Percentiles rank a stretch among this genome's conserved stretches.
phyloP scores from a whole-genome alignment of 768 basidiomycete species.

The Amanita brunnescens region DNA sequence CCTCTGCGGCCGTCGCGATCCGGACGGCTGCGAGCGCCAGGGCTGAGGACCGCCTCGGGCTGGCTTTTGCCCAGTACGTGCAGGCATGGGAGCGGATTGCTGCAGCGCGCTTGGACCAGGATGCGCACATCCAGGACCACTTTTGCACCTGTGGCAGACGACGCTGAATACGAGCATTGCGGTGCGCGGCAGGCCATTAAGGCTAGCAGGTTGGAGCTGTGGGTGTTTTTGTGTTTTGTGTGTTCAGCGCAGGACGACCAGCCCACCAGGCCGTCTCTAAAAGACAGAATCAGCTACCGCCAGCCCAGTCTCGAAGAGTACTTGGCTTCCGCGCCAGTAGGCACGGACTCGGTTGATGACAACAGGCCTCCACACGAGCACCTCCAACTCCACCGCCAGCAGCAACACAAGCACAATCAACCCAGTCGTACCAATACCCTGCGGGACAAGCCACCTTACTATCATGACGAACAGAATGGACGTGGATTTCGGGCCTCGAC shows the following conservation, averaged over 20 bases:
- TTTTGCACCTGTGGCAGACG: constrained; percentile 80
- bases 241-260: constrained; percentile 12
- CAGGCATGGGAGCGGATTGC: constrained; percentile 79
- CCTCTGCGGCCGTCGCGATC: constrained; percentile 43
- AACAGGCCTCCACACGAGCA: too few species aligned
- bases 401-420: too few species aligned
- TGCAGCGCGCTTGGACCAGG: constrained; percentile 71
- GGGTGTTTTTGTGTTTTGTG: too few species aligned
- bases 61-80: constrained; percentile 71
- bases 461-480: not conserved
- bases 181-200: constrained; percentile 81
- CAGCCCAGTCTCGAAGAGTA: constrained; percentile 33
- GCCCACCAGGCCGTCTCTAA: constrained; percentile 17
- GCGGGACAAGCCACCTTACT: not conserved
- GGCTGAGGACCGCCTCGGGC: constrained; percentile 53
- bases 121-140: constrained; percentile 51
- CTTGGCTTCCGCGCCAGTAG: constrained; percentile 20
- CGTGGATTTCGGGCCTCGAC: not conserved
- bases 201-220: constrained; percentile 73
- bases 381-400: too few species aligned
- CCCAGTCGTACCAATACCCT: too few species aligned
- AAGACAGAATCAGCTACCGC: constrained; percentile 30
- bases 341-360: not conserved
- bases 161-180: constrained; percentile 77
- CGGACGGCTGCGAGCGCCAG: constrained; percentile 32